Base-by-base conservation (phyloP, 2,329 filamentous ascomycete species). In the Juglanconis juglandina region DNA sequence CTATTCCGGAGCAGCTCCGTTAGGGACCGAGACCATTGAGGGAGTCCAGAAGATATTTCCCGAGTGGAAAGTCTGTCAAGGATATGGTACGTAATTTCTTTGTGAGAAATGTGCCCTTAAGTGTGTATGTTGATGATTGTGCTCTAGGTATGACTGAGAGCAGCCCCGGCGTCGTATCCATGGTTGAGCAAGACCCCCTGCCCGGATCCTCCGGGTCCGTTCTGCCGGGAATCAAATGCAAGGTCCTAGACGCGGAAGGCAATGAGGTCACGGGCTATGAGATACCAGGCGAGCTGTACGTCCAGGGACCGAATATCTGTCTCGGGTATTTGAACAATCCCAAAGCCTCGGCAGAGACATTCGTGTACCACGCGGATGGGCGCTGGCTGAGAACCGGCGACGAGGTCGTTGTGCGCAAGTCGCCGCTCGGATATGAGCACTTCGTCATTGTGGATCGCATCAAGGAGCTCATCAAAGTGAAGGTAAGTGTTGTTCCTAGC, bases 321-420 rank as follows among this genome's bases (percentile, higher is more conserved):
- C 75, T 96, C 0, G 93, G 93, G 1, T 97, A 97, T 67, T 76
- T 96, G 56, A 89, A 96, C 75, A 96, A 96, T 69, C 87, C 90
- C 47, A 87, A 90, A 68, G 91, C 93, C 5, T 95, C 87, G 24
- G 79, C 83, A 57, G 91, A 96, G 70, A 95, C 92, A 0, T 96
- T 91, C 68, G 68, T 87, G 0, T 77, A 75, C 65, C 79, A 87
- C 57, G 79, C 86, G 1, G 87, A 92, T 65, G 86, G 86, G 8
- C 76, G 86, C 63, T 94, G 91, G 85, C 85, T 96, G 81, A 84
- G 83, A 42, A 96, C 93, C 0, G 93, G 93, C 9, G 92, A 96
- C 68, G 91, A 96, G 71, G 91, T 88, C 0, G 78, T 94, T 3
- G 77, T 95, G 11, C 80, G 82, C 3, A 81, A 83, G 67, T 79